Conservation (phyloP, 177 flowering plant species). For the Vitis hybrid region DNA sequence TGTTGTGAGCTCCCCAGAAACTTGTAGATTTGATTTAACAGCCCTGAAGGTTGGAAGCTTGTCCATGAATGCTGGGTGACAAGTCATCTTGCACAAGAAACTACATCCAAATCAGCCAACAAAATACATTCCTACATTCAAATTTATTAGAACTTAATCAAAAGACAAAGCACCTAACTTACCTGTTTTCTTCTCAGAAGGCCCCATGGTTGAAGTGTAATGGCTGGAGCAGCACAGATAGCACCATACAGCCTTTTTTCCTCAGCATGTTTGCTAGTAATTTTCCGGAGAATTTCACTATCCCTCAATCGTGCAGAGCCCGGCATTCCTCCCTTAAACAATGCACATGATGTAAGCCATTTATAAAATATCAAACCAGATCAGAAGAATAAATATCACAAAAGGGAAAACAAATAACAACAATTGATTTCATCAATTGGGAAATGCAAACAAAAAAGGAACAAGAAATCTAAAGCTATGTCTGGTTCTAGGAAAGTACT, state of each 20-base stretch:
- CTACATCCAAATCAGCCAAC: constrained; percentile 28
- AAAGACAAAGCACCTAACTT: not conserved
- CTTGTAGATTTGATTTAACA: constrained; percentile 75
- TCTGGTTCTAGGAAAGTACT: too few relatives aligned
- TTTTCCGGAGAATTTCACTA: constrained; percentile 55
- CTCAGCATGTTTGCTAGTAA: constrained; percentile 84
- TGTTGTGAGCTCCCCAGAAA: constrained; percentile 90
- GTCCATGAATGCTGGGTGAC: constrained; percentile 92
- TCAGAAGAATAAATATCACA: not conserved
- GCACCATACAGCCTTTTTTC: constrained; percentile 82
- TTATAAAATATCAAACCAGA: not conserved
- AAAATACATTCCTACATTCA: not conserved
- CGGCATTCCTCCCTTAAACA: constrained; percentile 91
- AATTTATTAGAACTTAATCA: not conserved
- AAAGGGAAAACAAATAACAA: too few relatives aligned
- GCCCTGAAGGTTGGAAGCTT: constrained; percentile 86
- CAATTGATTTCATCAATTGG: too few relatives aligned
- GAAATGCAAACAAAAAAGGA: too few relatives aligned
- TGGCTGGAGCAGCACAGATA: constrained; percentile 98
- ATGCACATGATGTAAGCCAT: not conserved
- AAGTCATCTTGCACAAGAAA: constrained; percentile 61
- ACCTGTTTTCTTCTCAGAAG: constrained; percentile 75
- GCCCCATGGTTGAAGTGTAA: constrained; percentile 90
- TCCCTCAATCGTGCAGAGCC: constrained; percentile 87
- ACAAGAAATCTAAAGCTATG: too few relatives aligned